Percentiles rank a stretch among this genome's conserved stretches.
These are phyloP conservation scores for Afroboletus lepidellus DNA, from an alignment of 1,284 basidiomycete species.

Conservation along the genomic window DNA sequence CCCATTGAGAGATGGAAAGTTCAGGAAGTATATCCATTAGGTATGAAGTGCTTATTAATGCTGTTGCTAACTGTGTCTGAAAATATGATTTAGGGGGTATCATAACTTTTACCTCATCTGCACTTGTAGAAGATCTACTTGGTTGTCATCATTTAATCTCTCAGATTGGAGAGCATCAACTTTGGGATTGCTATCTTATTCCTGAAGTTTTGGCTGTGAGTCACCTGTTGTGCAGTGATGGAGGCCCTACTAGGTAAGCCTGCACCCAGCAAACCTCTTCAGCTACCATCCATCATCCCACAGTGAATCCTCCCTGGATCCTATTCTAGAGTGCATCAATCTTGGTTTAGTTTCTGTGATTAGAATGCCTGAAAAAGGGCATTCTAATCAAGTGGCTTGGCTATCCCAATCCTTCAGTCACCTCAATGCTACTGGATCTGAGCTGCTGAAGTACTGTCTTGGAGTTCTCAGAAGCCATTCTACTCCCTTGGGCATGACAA, in stretches of 20 bases:
- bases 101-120: constrained; percentile 61
- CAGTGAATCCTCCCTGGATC: constrained; percentile 21
- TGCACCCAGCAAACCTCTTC: constrained; percentile 4
- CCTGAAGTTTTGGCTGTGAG: constrained; percentile 57
- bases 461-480: constrained; percentile 10
- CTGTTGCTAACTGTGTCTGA: constrained; percentile 13
- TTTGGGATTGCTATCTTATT: constrained; percentile 64
- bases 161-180: constrained; percentile 53
- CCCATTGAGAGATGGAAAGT: constrained; percentile 53
- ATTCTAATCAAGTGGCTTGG: constrained; percentile 16
- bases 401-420: constrained; percentile 18
- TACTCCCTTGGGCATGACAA: constrained; percentile 11
- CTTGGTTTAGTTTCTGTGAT: constrained; percentile 23
- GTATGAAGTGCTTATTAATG: constrained; percentile 36
- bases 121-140: constrained; percentile 50
- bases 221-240: constrained; percentile 27
- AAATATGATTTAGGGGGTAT: constrained; percentile 52
- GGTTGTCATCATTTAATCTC: constrained; percentile 45
- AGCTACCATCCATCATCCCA: background rate
- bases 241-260: constrained; percentile 29
- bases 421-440: constrained; percentile 2
- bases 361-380: constrained; percentile 17
- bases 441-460: constrained; percentile 20
- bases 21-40: constrained; percentile 61
- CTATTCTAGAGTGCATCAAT: constrained; percentile 25